Evolutionary conservation across 2,329 filamentous ascomycete genomes (phyloP).

Genomic region (Hypoxylon sp.): DNA sequence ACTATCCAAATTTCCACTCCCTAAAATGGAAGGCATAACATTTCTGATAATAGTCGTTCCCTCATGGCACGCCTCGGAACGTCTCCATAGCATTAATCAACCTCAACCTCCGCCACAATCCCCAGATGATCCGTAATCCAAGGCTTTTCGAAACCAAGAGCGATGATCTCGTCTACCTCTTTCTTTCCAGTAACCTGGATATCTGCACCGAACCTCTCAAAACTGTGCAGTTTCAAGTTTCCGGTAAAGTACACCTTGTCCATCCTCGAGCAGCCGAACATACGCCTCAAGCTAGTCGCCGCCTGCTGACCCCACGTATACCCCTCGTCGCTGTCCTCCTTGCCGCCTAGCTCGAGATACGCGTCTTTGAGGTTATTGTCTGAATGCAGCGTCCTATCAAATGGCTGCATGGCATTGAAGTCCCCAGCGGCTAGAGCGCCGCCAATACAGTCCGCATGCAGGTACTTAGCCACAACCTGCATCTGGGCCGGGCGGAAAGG

Average conservation of each 20-base stretch:
- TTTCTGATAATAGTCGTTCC: background rate
- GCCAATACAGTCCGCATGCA: constrained; percentile 52
- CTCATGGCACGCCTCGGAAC: background rate
- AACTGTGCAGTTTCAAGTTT: constrained; percentile 48
- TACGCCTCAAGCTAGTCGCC: constrained; percentile 55
- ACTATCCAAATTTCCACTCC: background rate
- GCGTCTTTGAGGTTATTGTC: constrained; percentile 66
- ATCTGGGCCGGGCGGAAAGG: constrained; percentile 49
- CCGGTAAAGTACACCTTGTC: constrained; percentile 66
- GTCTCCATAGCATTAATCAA: constrained; percentile 16
- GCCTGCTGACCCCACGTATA: constrained; percentile 71
- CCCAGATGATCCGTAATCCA: constrained; percentile 68
- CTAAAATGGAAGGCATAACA: background rate
- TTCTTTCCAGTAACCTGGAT: constrained; percentile 57
- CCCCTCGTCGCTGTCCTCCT: constrained; percentile 63
- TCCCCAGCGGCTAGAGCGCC: constrained; percentile 66
- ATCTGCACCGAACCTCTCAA: constrained; percentile 64
- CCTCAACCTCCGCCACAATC: constrained; percentile 55
- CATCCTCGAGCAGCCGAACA: constrained; percentile 66
- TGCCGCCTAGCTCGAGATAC: constrained; percentile 65
- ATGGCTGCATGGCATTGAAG: constrained; percentile 69
- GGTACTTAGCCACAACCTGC: constrained; percentile 40
- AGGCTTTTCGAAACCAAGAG: constrained; percentile 56
- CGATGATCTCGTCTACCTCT: constrained; percentile 46
- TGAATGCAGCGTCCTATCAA: constrained; percentile 62